Evolutionary conservation across 495 filamentous ascomycete genomes (phyloP).

Genomic region (Neurospora sp.): DNA sequence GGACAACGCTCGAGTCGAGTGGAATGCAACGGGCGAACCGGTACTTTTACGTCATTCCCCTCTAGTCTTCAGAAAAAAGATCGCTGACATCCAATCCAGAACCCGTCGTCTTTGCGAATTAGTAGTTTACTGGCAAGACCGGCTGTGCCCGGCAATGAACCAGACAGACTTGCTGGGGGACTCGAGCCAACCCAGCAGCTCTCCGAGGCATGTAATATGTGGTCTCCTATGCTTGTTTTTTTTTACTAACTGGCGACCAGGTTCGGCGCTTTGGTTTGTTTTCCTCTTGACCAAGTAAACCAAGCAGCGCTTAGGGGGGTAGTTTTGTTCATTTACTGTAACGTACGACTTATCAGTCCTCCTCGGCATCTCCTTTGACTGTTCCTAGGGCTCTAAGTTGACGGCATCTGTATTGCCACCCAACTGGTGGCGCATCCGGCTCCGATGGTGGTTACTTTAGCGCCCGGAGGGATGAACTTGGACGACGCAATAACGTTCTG

Average conservation of each 20-base stretch:
- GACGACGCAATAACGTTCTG: slow-evolving; percentile 52
- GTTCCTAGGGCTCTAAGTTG: not conserved
- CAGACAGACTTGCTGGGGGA: slow-evolving; percentile 21
- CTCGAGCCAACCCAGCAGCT: slow-evolving; percentile 59
- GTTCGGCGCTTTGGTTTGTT: slow-evolving; percentile 46
- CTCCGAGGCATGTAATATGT: slow-evolving; percentile 38
- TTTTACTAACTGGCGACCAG: slow-evolving; percentile 21
- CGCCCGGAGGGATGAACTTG: slow-evolving; percentile 32
- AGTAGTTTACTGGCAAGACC: slow-evolving; percentile 23
- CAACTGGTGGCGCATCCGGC: slow-evolving; percentile 90
- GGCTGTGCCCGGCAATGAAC: slow-evolving; percentile 14
- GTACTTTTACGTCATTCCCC: slow-evolving; percentile 16
- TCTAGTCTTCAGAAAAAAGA: not conserved
- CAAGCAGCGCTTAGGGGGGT: not conserved
- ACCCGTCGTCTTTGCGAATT: slow-evolving; percentile 26
- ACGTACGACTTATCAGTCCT: not conserved
- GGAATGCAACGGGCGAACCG: slow-evolving; percentile 60
- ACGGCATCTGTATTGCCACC: slow-evolving; percentile 39
- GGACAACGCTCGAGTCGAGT: slow-evolving; percentile 50
- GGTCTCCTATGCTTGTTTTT: not conserved
- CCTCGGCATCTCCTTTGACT: not conserved
- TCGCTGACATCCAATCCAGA: slow-evolving; percentile 23
- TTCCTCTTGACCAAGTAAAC: slow-evolving; percentile 10
- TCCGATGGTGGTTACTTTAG: slow-evolving; percentile 46
- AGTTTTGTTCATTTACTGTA: not conserved